Evolutionary conservation across 768 basidiomycete genomes (phyloP), one percentile per base, ranked within the genome.

Genomic region (Rhodosporidiobolus sp.): DNA sequence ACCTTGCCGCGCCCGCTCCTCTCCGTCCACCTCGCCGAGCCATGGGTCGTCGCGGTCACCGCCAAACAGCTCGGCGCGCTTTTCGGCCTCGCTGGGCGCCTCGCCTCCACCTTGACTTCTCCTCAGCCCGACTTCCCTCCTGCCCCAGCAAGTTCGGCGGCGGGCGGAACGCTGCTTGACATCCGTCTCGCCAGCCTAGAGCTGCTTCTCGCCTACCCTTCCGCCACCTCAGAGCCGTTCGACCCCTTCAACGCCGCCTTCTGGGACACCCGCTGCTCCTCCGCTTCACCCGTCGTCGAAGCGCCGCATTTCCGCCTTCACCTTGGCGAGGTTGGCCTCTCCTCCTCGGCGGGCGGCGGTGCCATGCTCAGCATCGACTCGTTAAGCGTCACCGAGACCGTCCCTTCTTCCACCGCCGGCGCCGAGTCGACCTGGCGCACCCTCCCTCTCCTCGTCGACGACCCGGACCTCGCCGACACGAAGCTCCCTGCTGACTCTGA

Each of bases 21-120:
- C 19, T 55, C 28, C 56, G 52, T 30, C 54, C 24, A 12, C 49
- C 38, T 24, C n/a, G 32, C 28, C 45, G n/a, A 30, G 8, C 32
- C 46, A 3, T 58, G 60, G 55, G 30, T 56, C 52, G 38, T 32
- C 34, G 64, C 71, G 16, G 1, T 59, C 62, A 52, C 53, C 14
- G 62, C 54, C 20, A 26, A 24, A 26, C 68, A 65, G 34, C 63
- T 66, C 32, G 48, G n/a, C 4, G 50, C 30, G 50, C 63, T 57
- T 20, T 63, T 62, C 63, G 60, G 24, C 73, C 91, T 20, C 90
- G 91, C 38, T 87, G 88, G 24, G 82, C 92, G 53, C 84, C 86
- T 77, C 83, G 19, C 11, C 7, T 14, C 54, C 34, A 8, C 32
- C 28, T 14, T 26, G 20, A 1, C 54, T 46, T 17, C 28, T 20